A percentile compares a stretch with the other conserved stretches of the same genome.
Evolutionary conservation across 129 eudicot species (phyloP).

Genomic region (Escallonia herrerae): DNA sequence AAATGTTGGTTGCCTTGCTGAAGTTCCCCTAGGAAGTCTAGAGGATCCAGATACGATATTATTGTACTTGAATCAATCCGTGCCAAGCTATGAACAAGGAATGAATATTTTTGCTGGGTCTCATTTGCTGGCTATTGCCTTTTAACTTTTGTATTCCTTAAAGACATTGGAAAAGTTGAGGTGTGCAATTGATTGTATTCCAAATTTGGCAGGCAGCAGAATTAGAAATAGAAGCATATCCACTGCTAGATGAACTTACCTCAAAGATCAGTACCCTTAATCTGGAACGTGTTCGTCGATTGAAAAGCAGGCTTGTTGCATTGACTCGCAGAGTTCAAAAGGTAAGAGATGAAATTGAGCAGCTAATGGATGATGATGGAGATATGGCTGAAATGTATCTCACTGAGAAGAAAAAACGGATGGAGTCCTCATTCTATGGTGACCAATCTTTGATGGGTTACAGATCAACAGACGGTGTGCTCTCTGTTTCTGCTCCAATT

Average conservation of each 20-base stretch:
- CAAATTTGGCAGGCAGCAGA: slow-evolving; percentile 65
- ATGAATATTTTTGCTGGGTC: too few species aligned
- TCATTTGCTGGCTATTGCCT: too few species aligned
- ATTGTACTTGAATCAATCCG: neutral
- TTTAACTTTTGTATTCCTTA: neutral
- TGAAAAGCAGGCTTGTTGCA: slow-evolving; percentile 92
- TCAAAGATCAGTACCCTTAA: slow-evolving; percentile 83
- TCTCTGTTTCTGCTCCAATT: slow-evolving; percentile 75
- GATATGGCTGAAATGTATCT: slow-evolving; percentile 99
- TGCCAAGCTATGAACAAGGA: too few species aligned
- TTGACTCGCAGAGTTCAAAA: slow-evolving; percentile 90
- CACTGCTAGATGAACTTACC: slow-evolving; percentile 91
- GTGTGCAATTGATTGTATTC: neutral
- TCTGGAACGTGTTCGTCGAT: slow-evolving; percentile 87
- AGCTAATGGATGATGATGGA: slow-evolving; percentile 97
- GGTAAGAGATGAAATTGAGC: slow-evolving; percentile 98
- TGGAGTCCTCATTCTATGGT: slow-evolving; percentile 55
- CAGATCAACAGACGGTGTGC: slow-evolving; percentile 51
- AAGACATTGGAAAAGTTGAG: neutral
- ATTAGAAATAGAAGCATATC: slow-evolving; percentile 84
- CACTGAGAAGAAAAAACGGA: slow-evolving; percentile 70
- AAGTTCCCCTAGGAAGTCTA: too few species aligned
- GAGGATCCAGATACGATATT: too few species aligned
- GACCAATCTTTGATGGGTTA: slow-evolving; percentile 66
- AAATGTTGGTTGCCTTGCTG: too few species aligned